Conservation (phyloP, 441 rosid genomes). For the Gossypium davidsonii region DNA sequence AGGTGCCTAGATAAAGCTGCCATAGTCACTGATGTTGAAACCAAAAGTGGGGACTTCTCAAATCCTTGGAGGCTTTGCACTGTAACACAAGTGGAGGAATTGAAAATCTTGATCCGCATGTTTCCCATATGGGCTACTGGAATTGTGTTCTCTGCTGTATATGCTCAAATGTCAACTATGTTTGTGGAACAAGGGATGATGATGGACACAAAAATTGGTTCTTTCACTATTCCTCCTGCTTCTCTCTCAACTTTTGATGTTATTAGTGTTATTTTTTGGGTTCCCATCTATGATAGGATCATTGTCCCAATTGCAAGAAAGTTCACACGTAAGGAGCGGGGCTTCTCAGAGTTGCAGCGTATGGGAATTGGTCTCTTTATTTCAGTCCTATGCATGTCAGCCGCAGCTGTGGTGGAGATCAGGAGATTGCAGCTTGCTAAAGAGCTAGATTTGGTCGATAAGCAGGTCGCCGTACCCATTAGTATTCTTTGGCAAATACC, state of each 20-base stretch:
- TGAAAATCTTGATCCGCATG: conserved; percentile 79
- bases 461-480: conserved; percentile 50
- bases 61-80: conserved; percentile 75
- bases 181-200: conserved; percentile 87
- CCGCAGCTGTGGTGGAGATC: conserved; percentile 77
- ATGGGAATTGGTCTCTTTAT: conserved; percentile 81
- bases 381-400: conserved; percentile 57
- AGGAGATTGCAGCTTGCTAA: conserved; percentile 48
- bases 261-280: conserved; percentile 68
- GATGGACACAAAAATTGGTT: conserved; percentile 69
- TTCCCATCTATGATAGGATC: conserved; percentile 64
- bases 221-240: conserved; percentile 81
- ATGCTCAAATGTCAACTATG: conserved; percentile 76
- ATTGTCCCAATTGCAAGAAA: conserved; percentile 72
- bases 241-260: conserved; percentile 63
- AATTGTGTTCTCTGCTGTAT: conserved; percentile 65
- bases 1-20: conserved; percentile 92
- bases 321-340: conserved; percentile 70
- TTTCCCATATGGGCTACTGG: conserved; percentile 86
- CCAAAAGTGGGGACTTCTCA: conserved; percentile 40
- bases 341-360: conserved; percentile 73
- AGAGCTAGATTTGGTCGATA: conserved; percentile 62
- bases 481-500: conserved; percentile 83
- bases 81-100: conserved; percentile 84
- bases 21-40: conserved; percentile 55